phyloP scores from a whole-genome alignment of 257 asterid genomes.

The Solanum bulbocastanum region DNA sequence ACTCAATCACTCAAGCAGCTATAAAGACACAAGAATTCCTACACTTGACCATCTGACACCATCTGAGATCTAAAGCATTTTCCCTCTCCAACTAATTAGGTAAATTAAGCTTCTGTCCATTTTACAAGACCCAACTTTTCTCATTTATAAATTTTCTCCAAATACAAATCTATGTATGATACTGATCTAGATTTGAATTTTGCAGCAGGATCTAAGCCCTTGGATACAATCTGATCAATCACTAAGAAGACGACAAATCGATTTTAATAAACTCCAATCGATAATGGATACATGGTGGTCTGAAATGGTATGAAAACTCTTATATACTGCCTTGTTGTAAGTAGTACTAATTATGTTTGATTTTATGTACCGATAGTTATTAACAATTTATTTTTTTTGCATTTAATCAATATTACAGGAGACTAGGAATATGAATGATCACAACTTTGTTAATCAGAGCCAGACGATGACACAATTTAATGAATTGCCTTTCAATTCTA shows the following conservation, averaged over 20 bases:
- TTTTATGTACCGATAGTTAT: background rate
- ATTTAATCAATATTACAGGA: background rate
- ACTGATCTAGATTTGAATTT: background rate
- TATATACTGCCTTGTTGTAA: background rate
- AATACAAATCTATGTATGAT: background rate
- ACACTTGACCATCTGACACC: background rate
- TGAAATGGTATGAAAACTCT: background rate
- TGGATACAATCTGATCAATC: background rate
- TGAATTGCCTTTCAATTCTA: background rate
- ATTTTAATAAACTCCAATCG: background rate
- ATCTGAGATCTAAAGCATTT: background rate
- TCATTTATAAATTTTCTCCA: background rate
- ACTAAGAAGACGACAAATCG: background rate
- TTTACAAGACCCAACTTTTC: background rate
- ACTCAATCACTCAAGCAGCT: background rate
- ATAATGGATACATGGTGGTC: slow-evolving; percentile 9
- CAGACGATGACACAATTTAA: background rate
- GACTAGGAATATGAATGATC: background rate
- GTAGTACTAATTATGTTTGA: background rate
- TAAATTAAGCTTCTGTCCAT: background rate
- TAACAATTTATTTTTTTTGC: background rate
- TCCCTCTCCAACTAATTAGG: background rate
- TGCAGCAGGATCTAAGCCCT: background rate
- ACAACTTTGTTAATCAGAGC: background rate
- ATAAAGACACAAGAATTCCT: background rate